Conservation (phyloP, 2,329 filamentous ascomycete genomes). For the Penicillium sp. region DNA sequence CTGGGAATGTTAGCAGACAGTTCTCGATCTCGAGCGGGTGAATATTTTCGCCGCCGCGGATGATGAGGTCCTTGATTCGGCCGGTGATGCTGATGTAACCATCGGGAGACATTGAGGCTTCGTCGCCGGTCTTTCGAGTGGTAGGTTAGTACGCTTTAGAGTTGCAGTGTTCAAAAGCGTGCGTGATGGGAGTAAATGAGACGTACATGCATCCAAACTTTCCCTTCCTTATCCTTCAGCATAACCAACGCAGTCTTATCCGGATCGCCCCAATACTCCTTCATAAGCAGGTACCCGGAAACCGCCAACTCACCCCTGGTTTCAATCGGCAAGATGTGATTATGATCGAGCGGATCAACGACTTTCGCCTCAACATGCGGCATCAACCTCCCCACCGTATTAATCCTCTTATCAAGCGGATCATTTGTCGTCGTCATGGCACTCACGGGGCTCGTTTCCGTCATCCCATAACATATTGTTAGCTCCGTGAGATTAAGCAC, state of each 20-base stretch:
- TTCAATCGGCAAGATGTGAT: conserved; percentile 64
- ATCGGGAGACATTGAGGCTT: conserved; percentile 80
- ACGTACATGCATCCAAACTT: conserved; percentile 76
- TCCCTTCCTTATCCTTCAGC: conserved; percentile 59
- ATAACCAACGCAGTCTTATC: conserved; percentile 71
- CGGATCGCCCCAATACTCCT: conserved; percentile 83
- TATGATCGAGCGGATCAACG: conserved; percentile 69
- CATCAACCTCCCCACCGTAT: conserved; percentile 78
- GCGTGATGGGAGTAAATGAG: neutral
- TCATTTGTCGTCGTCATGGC: conserved; percentile 83
- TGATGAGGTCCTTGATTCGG: conserved; percentile 93
- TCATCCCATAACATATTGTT: conserved; percentile 97
- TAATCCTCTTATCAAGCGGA: conserved; percentile 72
- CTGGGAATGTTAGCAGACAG: conserved; percentile 74
- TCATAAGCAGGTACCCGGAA: conserved; percentile 86
- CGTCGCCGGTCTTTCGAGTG: conserved; percentile 75
- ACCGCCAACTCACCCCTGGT: conserved; percentile 81
- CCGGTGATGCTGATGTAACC: conserved; percentile 90
- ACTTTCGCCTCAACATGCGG: conserved; percentile 83
- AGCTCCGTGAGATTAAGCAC: conserved; percentile 78
- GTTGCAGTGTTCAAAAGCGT: neutral
- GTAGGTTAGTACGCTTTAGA: conserved; percentile 2
- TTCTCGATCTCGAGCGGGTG: conserved; percentile 93
- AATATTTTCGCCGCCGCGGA: conserved; percentile 93
- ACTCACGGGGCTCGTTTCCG: conserved; percentile 74